A percentile compares a stretch with the other conserved stretches of the same genome.
Conservation (phyloP, 2,329 filamentous ascomycete genomes). For the Fusarium euwallaceae region DNA sequence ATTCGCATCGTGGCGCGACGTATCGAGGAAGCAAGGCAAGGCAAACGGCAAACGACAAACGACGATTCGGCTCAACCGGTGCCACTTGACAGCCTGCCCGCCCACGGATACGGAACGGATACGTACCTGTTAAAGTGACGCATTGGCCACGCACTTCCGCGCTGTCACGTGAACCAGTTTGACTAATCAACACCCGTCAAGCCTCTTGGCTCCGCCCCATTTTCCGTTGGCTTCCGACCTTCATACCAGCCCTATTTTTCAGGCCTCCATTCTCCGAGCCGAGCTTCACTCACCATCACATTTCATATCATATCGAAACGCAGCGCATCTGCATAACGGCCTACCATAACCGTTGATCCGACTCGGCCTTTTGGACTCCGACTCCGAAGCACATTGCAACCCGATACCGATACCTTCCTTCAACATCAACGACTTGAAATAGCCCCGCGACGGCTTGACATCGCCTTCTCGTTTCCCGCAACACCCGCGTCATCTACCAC, state of each 20-base stretch:
- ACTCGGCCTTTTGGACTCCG: background rate
- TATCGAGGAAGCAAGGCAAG: background rate
- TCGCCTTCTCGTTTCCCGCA: constrained; percentile 21
- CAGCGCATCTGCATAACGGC: constrained; percentile 26
- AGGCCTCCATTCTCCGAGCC: constrained; percentile 46
- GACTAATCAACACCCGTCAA: constrained; percentile 48
- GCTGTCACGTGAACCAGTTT: constrained; percentile 47
- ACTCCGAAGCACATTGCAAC: background rate
- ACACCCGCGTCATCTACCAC: constrained; percentile 30
- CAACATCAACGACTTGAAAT: background rate
- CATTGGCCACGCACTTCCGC: constrained; percentile 40
- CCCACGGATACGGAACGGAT: background rate
- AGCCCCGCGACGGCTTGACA: constrained; percentile 28
- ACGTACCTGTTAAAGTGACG: background rate
- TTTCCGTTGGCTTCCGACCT: constrained; percentile 45
- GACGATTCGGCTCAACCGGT: constrained; percentile 40
- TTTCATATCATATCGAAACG: constrained; percentile 19
- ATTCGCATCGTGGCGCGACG: constrained; percentile 14
- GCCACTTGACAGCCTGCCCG: constrained; percentile 31
- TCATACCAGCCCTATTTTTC: constrained; percentile 53
- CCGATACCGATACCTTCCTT: background rate
- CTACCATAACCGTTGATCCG: constrained; percentile 9
- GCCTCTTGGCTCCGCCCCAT: constrained; percentile 38
- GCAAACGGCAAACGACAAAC: background rate
- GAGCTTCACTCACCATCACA: constrained; percentile 39